Evolutionary conservation across 768 basidiomycete species (phyloP).

Genomic region (Xerocomellus amylosporus): DNA sequence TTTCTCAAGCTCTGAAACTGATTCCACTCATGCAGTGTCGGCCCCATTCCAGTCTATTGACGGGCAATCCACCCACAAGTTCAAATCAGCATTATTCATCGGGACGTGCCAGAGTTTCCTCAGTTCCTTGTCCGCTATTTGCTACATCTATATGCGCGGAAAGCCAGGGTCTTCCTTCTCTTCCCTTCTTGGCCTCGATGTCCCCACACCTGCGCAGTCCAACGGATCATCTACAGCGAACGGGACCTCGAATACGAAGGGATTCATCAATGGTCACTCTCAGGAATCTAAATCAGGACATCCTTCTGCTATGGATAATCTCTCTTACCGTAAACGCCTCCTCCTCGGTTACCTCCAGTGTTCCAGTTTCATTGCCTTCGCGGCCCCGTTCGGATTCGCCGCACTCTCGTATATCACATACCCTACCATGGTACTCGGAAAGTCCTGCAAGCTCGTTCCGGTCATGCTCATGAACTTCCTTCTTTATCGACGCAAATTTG

Average conservation of each 20-base stretch:
- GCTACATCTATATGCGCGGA: conserved; percentile 67
- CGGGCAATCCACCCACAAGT: conserved; percentile 62
- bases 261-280: conserved; percentile 34
- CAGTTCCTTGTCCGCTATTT: conserved; percentile 71
- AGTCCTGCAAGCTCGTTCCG: conserved; percentile 98
- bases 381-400: conserved; percentile 95
- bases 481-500: conserved; percentile 89
- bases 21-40: conserved; percentile 51
- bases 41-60: conserved; percentile 77
- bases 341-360: conserved; percentile 79
- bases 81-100: conserved; percentile 82
- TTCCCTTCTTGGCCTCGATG: conserved; percentile 59
- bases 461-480: conserved; percentile 98
- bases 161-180: conserved; percentile 50
- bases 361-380: conserved; percentile 81
- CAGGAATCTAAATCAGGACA: conserved; percentile 25
- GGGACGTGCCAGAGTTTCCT: conserved; percentile 82
- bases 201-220: conserved; percentile 23
- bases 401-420: conserved; percentile 95
- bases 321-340: conserved; percentile 45
- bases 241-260: conserved; percentile 33
- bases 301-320: conserved; percentile 26
- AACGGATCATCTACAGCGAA: conserved; percentile 27
- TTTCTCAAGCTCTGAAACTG: not conserved
- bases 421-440: conserved; percentile 98